Evolutionary conservation across 805 yeast species (phyloP).

Genomic region (Candida pseudoglaebosa): DNA sequence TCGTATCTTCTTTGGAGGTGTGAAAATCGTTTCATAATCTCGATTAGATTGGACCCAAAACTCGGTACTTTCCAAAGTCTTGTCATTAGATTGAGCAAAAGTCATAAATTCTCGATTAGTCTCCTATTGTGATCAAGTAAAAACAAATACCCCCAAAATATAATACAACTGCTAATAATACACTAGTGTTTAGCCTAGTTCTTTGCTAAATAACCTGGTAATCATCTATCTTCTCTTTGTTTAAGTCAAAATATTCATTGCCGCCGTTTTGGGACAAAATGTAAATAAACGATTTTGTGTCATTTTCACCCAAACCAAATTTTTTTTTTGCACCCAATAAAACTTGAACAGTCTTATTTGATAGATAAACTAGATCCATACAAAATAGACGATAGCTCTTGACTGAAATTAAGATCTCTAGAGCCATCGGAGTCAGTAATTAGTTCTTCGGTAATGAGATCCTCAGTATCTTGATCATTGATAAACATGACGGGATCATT

Average conservation of each 20-base stretch:
- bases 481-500: conserved; percentile 15
- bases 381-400: conserved; percentile 18
- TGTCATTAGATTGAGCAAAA: background rate
- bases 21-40: background rate
- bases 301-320: background rate
- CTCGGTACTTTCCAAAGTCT: background rate
- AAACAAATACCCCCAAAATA: no score
- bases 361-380: background rate
- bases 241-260: background rate
- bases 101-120: background rate
- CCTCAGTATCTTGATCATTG: conserved; percentile 10
- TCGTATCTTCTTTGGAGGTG: background rate
- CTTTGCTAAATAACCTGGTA: background rate
- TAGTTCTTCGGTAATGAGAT: conserved; percentile 19
- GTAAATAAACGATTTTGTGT: background rate
- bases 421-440: conserved; percentile 10
- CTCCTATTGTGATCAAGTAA: no score
- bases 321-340: background rate
- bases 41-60: background rate
- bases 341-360: background rate
- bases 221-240: background rate
- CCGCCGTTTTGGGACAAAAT: background rate
- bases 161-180: background rate
- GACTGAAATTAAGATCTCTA: conserved; percentile 16
- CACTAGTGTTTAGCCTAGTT: background rate